These are phyloP conservation scores for Tetrahymena thermophila DNA, from an alignment of 73 alveolate species.

Conservation along the genomic window DNA sequence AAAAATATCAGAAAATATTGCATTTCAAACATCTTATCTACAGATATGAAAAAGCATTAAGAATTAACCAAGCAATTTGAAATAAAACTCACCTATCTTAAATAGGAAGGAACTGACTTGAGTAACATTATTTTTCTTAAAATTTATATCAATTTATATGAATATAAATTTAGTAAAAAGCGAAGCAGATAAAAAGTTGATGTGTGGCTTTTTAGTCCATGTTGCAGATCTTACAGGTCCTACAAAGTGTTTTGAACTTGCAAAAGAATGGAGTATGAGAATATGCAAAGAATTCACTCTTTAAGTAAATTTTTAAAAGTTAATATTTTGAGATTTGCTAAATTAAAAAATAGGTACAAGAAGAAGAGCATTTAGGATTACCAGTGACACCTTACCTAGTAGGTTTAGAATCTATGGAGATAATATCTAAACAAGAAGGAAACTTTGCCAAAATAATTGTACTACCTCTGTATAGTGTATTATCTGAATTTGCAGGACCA, in stretches of 20 bases:
- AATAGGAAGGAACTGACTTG: not conserved
- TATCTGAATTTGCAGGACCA: not conserved
- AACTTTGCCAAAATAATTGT: not conserved
- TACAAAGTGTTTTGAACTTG: conserved; percentile 19
- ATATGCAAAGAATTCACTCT: conserved; percentile 20
- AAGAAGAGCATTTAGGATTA: conserved; percentile 16
- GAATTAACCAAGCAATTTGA: conserved; percentile 13
- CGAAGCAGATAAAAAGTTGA: not conserved
- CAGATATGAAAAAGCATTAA: conserved; percentile 44
- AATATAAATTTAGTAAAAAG: not conserved
- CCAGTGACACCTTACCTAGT: conserved; percentile 32
- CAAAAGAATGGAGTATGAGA: conserved; percentile 35
- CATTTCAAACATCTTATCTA: conserved; percentile 22
- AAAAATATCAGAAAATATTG: conserved; percentile 16
- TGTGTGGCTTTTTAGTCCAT: conserved; percentile 32
- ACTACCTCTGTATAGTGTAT: not conserved
- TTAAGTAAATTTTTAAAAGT: not conserved
- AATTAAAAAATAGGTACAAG: conserved; percentile 16
- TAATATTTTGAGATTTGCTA: not conserved
- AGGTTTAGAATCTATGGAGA: not conserved
- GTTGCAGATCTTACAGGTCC: conserved; percentile 29
- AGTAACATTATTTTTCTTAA: not conserved
- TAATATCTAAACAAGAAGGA: not conserved
- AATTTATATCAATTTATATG: not conserved
- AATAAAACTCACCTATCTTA: not conserved